Percentiles rank a stretch among this genome's conserved stretches.
These are phyloP conservation scores for Thelonectria discophora DNA, from an alignment of 2,329 filamentous ascomycete species.

Conservation along the genomic window DNA sequence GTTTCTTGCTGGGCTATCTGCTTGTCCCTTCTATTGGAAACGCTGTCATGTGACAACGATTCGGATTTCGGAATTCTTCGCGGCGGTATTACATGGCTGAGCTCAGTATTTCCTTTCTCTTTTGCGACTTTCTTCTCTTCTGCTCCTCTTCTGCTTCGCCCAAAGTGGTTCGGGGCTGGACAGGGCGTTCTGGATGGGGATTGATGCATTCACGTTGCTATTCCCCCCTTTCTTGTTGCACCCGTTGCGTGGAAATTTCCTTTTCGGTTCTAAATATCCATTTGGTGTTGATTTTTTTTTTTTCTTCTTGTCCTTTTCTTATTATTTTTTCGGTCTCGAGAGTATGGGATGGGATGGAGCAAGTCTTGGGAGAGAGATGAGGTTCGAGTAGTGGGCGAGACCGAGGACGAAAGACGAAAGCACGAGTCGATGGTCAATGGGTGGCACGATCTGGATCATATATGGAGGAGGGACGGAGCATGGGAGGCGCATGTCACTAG, in stretches of 20 bases:
- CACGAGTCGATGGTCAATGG: conserved; percentile 6
- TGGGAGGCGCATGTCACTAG: conserved; percentile 26
- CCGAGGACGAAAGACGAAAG: neutral
- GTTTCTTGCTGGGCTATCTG: conserved; percentile 22
- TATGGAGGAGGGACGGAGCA: conserved; percentile 15
- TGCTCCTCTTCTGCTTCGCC: conserved; percentile 32
- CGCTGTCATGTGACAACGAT: conserved; percentile 25
- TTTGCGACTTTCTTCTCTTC: conserved; percentile 12
- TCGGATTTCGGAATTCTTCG: conserved; percentile 20
- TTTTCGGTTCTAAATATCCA: conserved; percentile 26
- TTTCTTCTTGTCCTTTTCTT: neutral
- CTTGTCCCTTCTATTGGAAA: conserved; percentile 26
- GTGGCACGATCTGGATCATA: conserved; percentile 20
- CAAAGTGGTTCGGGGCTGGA: conserved; percentile 30
- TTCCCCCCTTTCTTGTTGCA: conserved; percentile 18
- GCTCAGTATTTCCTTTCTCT: conserved; percentile 34
- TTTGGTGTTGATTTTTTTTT: conserved; percentile 12
- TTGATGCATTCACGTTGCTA: conserved; percentile 17
- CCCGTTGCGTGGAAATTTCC: conserved; percentile 14
- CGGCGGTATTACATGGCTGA: conserved; percentile 40
- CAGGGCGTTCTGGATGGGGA: conserved; percentile 28
- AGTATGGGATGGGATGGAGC: conserved; percentile 7
- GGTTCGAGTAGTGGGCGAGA: neutral
- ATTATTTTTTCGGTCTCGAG: neutral
- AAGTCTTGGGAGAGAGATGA: neutral